Percentiles rank a stretch among this genome's conserved stretches.
These are phyloP conservation scores for Corynespora cassiicola DNA, from an alignment of 2,329 filamentous ascomycete genomes.

Conservation along the genomic window DNA sequence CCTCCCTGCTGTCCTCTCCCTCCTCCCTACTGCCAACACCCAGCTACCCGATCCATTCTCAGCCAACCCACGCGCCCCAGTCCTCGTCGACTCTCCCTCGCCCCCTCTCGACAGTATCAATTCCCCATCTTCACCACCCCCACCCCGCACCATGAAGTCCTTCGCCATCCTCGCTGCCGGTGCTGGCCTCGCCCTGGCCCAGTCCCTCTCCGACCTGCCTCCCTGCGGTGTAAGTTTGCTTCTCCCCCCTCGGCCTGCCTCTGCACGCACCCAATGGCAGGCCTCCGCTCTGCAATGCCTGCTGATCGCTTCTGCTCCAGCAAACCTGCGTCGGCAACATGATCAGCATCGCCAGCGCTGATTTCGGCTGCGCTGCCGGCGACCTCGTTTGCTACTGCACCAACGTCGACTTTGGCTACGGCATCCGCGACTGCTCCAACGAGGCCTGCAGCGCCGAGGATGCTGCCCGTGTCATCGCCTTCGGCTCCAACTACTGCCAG, in stretches of 20 bases:
- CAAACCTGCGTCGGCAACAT: constrained; percentile 56
- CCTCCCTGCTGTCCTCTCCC: constrained; percentile 8
- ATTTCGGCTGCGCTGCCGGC: constrained; percentile 48
- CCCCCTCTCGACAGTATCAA: background rate
- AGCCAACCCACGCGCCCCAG: no score
- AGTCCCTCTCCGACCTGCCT: constrained; percentile 31
- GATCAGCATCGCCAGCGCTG: constrained; percentile 44
- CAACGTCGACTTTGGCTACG: constrained; percentile 53
- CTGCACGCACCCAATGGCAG: background rate
- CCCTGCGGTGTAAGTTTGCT: constrained; percentile 45
- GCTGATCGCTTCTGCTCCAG: constrained; percentile 23
- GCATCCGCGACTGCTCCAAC: constrained; percentile 56
- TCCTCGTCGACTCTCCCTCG: constrained; percentile 9
- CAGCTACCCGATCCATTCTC: constrained; percentile 5
- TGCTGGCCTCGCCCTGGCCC: constrained; percentile 42
- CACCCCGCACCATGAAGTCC: constrained; percentile 42
- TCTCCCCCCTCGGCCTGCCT: background rate
- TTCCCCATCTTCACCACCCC: constrained; percentile 17
- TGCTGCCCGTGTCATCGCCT: constrained; percentile 38
- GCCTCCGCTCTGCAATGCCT: no score
- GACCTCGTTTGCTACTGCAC: constrained; percentile 54
- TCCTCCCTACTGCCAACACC: constrained; percentile 7
- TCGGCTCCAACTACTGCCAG: constrained; percentile 39
- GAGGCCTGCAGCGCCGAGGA: constrained; percentile 44
- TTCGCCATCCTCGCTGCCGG: constrained; percentile 43